phyloP scores from a whole-genome alignment of 2,329 filamentous ascomycete species.

The Penicillium sp. region DNA sequence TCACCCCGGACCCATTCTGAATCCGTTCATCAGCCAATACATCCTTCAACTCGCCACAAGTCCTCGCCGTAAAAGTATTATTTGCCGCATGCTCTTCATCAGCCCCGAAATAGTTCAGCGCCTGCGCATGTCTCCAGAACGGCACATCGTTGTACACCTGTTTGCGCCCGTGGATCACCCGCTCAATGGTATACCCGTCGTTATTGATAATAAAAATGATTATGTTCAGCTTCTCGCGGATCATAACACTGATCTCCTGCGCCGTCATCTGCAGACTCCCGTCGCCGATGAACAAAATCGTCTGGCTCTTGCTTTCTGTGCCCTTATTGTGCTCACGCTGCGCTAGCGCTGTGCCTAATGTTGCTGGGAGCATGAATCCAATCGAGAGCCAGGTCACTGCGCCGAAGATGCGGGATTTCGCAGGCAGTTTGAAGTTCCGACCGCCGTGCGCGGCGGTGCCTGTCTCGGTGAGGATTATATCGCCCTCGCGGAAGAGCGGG shows the following conservation, averaged over 20 bases:
- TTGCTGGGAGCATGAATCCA: slow-evolving; percentile 60
- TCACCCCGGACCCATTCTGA: slow-evolving; percentile 39
- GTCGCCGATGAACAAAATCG: slow-evolving; percentile 62
- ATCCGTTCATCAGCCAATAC: slow-evolving; percentile 41
- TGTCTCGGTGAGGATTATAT: slow-evolving; percentile 59
- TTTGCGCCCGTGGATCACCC: slow-evolving; percentile 56
- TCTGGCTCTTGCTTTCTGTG: slow-evolving; percentile 41
- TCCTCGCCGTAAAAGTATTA: slow-evolving; percentile 45
- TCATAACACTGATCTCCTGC: slow-evolving; percentile 65
- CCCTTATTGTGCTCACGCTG: slow-evolving; percentile 27
- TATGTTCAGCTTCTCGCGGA: slow-evolving; percentile 53
- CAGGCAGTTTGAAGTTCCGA: slow-evolving; percentile 53
- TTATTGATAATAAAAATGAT: slow-evolving; percentile 59
- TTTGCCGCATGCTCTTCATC: slow-evolving; percentile 36
- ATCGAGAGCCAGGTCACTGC: slow-evolving; percentile 61
- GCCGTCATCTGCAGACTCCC: slow-evolving; percentile 67
- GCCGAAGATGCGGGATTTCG: slow-evolving; percentile 50
- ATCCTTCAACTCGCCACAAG: slow-evolving; percentile 48
- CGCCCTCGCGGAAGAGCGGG: slow-evolving; percentile 51
- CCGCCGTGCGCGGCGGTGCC: slow-evolving; percentile 59
- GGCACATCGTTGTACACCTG: slow-evolving; percentile 58
- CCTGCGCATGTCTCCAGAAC: slow-evolving; percentile 53
- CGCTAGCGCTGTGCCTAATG: slow-evolving; percentile 58
- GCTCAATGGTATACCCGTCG: slow-evolving; percentile 60
- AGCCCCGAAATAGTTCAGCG: slow-evolving; percentile 52